phyloP scores from a whole-genome alignment of 768 basidiomycete genomes.

The Strobilomyces confusus region DNA sequence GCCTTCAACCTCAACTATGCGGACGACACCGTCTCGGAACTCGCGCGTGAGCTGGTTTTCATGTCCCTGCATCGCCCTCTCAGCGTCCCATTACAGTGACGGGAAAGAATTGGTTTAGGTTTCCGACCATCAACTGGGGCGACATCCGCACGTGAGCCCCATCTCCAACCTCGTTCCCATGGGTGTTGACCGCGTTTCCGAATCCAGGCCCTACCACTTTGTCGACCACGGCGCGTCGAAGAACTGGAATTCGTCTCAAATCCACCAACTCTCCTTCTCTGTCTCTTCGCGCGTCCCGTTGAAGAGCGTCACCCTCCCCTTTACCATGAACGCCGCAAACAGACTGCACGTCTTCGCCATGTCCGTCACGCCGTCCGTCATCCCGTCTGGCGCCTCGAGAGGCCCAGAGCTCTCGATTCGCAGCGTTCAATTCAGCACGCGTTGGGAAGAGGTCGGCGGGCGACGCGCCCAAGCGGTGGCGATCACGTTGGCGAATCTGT shows the following conservation, averaged over 20 bases:
- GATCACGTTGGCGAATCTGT: constrained; percentile 49
- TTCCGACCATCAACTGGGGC: constrained; percentile 38
- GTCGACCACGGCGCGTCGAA: constrained; percentile 30
- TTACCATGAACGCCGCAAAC: constrained; percentile 18
- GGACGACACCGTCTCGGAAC: constrained; percentile 32
- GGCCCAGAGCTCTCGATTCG: constrained; percentile 37
- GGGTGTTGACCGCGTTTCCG: neutral
- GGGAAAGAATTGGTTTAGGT: constrained; percentile 44
- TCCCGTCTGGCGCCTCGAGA: constrained; percentile 22
- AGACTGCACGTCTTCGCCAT: constrained; percentile 46
- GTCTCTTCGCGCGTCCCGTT: constrained; percentile 39
- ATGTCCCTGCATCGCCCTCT: neutral
- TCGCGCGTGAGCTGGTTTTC: constrained; percentile 30
- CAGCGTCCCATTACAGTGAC: constrained; percentile 31
- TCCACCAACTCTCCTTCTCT: constrained; percentile 44
- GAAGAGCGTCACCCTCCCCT: constrained; percentile 43
- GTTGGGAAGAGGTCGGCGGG: constrained; percentile 40
- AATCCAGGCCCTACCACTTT: constrained; percentile 44
- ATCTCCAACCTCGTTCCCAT: neutral
- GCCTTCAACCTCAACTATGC: constrained; percentile 36
- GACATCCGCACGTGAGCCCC: constrained; percentile 40
- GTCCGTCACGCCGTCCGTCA: constrained; percentile 35
- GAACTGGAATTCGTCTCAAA: constrained; percentile 41
- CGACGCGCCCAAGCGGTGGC: constrained; percentile 45
- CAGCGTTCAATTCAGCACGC: constrained; percentile 40